A percentile compares a stretch with the other conserved stretches of the same genome.
Conservation (phyloP, 257 asterid genomes). For the Anisodus acutangulus region DNA sequence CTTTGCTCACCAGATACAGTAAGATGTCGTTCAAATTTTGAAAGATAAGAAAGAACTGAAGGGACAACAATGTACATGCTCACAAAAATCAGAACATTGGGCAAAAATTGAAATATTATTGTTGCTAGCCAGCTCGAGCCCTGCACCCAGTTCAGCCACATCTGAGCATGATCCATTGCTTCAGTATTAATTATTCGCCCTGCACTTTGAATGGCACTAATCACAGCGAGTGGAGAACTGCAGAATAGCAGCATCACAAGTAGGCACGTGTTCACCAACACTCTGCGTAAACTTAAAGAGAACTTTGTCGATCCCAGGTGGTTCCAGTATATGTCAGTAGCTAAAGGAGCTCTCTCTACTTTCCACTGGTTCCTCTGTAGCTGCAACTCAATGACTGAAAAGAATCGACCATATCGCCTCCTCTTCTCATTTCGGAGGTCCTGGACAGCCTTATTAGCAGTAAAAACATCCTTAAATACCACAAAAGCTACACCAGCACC, state of each 20-base stretch:
- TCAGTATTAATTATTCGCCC: constrained; percentile 91
- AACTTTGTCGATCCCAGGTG: constrained; percentile 92
- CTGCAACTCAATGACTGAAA: constrained; percentile 83
- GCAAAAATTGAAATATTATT: constrained; percentile 88
- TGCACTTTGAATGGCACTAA: constrained; percentile 81
- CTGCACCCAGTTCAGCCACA: constrained; percentile 95
- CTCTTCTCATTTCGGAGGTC: constrained; percentile 86
- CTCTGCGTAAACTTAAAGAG: constrained; percentile 74
- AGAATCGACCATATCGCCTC: constrained; percentile 82
- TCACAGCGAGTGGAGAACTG: constrained; percentile 95
- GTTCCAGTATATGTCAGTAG: constrained; percentile 97
- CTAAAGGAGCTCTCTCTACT: constrained; percentile 95
- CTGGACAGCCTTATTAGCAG: constrained; percentile 90
- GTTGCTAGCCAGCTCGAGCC: constrained; percentile 95
- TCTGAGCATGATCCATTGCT: constrained; percentile 93
- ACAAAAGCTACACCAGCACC: constrained; percentile 98
- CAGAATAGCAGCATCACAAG: constrained; percentile 85
- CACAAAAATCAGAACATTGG: constrained; percentile 86
- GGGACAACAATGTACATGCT: constrained; percentile 96
- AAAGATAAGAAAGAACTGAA: constrained; percentile 88
- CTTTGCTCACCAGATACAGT: constrained; percentile 96
- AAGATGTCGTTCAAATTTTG: constrained; percentile 89
- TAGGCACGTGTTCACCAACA: constrained; percentile 78
- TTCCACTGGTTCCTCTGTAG: constrained; percentile 96
- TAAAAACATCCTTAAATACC: constrained; percentile 89